Evolutionary conservation across 805 yeast genomes (phyloP), one percentile per base, ranked within the genome.

Genomic region (Yueomyces sp.): DNA sequence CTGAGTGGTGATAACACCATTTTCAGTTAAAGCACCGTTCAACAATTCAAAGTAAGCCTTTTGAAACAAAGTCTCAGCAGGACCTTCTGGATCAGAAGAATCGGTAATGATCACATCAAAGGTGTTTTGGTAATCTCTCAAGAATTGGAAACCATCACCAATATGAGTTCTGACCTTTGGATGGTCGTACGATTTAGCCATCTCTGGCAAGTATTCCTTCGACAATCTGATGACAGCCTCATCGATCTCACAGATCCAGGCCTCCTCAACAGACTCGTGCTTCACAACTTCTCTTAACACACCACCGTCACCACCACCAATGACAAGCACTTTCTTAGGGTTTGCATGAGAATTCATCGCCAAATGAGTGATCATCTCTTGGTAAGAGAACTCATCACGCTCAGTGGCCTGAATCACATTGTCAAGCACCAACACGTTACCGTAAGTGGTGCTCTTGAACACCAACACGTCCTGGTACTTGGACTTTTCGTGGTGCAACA

Each of bases 261-360:
- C 95, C 66, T 81, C 82, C 64, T 87, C 95, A 44, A 90, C 85
- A 47, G 75, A 64, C 42, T 75, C 79, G 67, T 90, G 96, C 68
- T 90, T 90, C 59, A 87, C 85, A 59, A 88, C 74, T 67, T 90
- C 97, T 68, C 97, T 79, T 57, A 90, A 74, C 42, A 90, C 97
- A 66, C 97, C 97, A 55, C 98, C 98, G 64, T 90, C 98, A 59
- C 98, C 98, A 51, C 98, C 98, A 47, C 98, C 98, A 59, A 90
- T 84, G 50, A 90, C 97, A 45, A 90, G 72, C 28, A 94, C 96
- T 56, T 74, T 81, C 73, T 85, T 85, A 46, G 97, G 97, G 69
- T 85, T 79, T 55, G 95, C 88, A 68, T 92, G 97, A 43, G 92
- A 79, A 76, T 81, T 84, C 65, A 92, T 59, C 5, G 95, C 95